Conservation (phyloP, 306 rosid genomes). For the Delonix regia region DNA sequence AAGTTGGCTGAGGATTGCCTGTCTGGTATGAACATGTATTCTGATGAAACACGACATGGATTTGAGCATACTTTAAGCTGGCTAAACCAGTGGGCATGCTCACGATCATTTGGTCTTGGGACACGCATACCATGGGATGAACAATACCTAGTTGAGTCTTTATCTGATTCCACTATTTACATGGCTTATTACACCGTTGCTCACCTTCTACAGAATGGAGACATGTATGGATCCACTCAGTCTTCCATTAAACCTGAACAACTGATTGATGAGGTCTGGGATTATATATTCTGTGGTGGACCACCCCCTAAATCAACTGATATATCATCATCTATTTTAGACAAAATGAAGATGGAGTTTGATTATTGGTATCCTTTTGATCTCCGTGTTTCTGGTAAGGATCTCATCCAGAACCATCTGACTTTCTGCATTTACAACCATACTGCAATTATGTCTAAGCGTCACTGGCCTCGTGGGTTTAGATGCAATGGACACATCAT, state of each 20-base stretch:
- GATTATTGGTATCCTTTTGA: conserved; percentile 59
- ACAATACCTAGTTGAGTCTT: no score
- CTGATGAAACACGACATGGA: conserved; percentile 58
- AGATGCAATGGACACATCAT: conserved; percentile 66
- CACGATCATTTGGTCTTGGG: conserved; percentile 65
- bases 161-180: no score
- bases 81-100: conserved; percentile 73
- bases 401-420: no score
- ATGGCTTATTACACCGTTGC: conserved; percentile 53
- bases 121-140: no score
- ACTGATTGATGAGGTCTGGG: conserved; percentile 60
- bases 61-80: conserved; percentile 61
- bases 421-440: no score
- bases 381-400: no score
- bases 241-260: conserved; percentile 52
- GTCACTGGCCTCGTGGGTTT: conserved; percentile 65
- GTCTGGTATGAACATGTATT: conserved; percentile 46
- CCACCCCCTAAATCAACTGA: conserved; percentile 46
- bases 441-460: conserved; percentile 41
- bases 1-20: conserved; percentile 57
- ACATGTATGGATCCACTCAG: conserved; percentile 46
- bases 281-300: conserved; percentile 53
- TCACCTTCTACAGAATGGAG: conserved; percentile 50
- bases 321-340: conserved; percentile 42
- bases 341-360: conserved; percentile 61